A percentile compares a stretch with the other conserved stretches of the same genome.
phyloP scores from a whole-genome alignment of 257 asterid genomes.

The Solanum clarkiae region DNA sequence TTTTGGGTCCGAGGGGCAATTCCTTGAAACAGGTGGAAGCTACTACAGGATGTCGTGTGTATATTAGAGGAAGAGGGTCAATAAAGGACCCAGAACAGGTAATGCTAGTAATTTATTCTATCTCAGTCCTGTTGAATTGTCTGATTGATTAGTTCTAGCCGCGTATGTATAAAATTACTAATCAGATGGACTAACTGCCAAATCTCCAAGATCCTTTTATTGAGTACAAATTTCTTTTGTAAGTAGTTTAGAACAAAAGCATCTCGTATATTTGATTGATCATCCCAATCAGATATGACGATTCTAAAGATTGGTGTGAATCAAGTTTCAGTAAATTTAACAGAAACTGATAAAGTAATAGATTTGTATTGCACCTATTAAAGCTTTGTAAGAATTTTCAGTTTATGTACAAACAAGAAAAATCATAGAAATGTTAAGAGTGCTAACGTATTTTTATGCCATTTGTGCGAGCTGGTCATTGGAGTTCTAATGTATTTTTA shows the following conservation, averaged over 20 bases:
- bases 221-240: not conserved
- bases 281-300: not conserved
- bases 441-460: too few species aligned
- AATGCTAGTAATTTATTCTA: not conserved
- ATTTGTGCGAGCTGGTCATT: not conserved
- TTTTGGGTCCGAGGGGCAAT: constrained; percentile 95
- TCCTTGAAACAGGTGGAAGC: constrained; percentile 93
- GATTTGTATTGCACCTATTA: not conserved
- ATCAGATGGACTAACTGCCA: not conserved
- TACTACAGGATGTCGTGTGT: constrained; percentile 96
- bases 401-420: not conserved
- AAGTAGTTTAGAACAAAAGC: not conserved
- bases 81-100: constrained; percentile 98
- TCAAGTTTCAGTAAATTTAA: not conserved
- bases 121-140: not conserved
- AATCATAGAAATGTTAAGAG: not conserved
- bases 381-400: not conserved
- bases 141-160: not conserved
- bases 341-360: not conserved
- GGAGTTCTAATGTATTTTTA: not conserved
- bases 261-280: not conserved
- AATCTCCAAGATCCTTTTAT: not conserved
- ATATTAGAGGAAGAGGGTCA: constrained; percentile 94
- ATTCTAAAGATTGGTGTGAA: not conserved
- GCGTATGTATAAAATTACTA: not conserved